Percentiles rank a stretch among this genome's conserved stretches.
These are phyloP conservation scores for Metarhizium album DNA, from an alignment of 2,329 filamentous ascomycete species.

Conservation along the genomic window DNA sequence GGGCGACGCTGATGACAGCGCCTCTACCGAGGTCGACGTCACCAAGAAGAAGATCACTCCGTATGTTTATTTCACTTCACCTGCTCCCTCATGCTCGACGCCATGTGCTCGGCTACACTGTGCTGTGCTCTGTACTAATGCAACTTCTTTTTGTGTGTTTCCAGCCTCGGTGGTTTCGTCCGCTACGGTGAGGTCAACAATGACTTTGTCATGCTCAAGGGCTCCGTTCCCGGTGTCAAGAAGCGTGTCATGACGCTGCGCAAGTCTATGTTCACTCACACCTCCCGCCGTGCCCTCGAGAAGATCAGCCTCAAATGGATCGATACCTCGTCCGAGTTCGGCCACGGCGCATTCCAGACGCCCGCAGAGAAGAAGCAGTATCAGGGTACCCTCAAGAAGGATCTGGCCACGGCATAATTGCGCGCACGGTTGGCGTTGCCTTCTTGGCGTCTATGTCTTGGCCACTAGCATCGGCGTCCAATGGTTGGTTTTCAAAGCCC, in stretches of 20 bases:
- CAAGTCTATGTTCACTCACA: slow-evolving; percentile 98
- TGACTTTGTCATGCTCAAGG: slow-evolving; percentile 97
- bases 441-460: slow-evolving; percentile 11
- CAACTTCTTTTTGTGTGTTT: slow-evolving; percentile 7
- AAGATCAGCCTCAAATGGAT: slow-evolving; percentile 99
- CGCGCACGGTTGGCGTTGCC: slow-evolving; percentile 23
- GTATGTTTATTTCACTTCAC: too few species aligned
- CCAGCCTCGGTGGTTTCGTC: slow-evolving; percentile 95
- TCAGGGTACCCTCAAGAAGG: slow-evolving; percentile 99
- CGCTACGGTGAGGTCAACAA: slow-evolving; percentile 99
- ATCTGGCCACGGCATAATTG: slow-evolving; percentile 44
- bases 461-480: slow-evolving; percentile 44
- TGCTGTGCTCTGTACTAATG: background rate
- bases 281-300: slow-evolving; percentile 88
- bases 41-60: slow-evolving; percentile 99
- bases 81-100: too few species aligned
- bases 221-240: slow-evolving; percentile 94
- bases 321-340: slow-evolving; percentile 99
- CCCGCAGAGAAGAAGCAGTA: slow-evolving; percentile 95
- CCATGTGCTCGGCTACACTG: background rate
- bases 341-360: slow-evolving; percentile 99
- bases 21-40: slow-evolving; percentile 88
- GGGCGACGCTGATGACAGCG: slow-evolving; percentile 81
- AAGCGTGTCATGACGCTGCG: slow-evolving; percentile 98
- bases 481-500: slow-evolving; percentile 16